These are phyloP conservation scores for Trichoderma asperellum DNA, from an alignment of 2,329 filamentous ascomycete species.

Conservation along the genomic window DNA sequence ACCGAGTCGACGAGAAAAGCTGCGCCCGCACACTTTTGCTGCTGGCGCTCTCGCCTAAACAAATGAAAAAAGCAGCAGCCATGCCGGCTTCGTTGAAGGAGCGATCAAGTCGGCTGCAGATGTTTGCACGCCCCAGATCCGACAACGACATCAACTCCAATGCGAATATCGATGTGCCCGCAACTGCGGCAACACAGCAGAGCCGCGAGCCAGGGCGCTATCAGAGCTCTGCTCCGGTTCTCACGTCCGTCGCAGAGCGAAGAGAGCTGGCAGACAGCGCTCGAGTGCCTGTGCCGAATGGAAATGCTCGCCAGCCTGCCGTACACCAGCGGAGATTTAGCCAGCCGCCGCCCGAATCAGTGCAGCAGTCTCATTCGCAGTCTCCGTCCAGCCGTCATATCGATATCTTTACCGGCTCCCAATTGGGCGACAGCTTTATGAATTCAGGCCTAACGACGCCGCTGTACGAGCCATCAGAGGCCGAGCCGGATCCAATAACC, in stretches of 20 bases:
- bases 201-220: slow-evolving; percentile 32
- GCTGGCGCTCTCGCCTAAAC: not conserved
- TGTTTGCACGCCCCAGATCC: slow-evolving; percentile 39
- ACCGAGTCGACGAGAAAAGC: not conserved
- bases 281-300: slow-evolving; percentile 43
- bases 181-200: slow-evolving; percentile 32
- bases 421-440: slow-evolving; percentile 47
- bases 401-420: slow-evolving; percentile 45
- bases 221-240: slow-evolving; percentile 31
- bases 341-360: slow-evolving; percentile 34
- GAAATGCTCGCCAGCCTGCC: slow-evolving; percentile 36
- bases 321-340: slow-evolving; percentile 37
- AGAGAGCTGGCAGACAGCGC: slow-evolving; percentile 42
- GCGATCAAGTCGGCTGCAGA: slow-evolving; percentile 39
- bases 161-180: not conserved
- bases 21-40: not conserved
- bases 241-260: slow-evolving; percentile 33
- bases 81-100: slow-evolving; percentile 42
- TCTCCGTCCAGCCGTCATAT: slow-evolving; percentile 29
- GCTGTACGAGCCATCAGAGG: slow-evolving; percentile 37
- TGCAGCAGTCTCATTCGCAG: slow-evolving; percentile 32
- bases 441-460: slow-evolving; percentile 46
- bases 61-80: slow-evolving; percentile 10
- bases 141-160: slow-evolving; percentile 30
- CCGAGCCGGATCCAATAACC: slow-evolving; percentile 27